Conservation (phyloP, 2,329 filamentous ascomycete genomes). For the Exophiala sideris region DNA sequence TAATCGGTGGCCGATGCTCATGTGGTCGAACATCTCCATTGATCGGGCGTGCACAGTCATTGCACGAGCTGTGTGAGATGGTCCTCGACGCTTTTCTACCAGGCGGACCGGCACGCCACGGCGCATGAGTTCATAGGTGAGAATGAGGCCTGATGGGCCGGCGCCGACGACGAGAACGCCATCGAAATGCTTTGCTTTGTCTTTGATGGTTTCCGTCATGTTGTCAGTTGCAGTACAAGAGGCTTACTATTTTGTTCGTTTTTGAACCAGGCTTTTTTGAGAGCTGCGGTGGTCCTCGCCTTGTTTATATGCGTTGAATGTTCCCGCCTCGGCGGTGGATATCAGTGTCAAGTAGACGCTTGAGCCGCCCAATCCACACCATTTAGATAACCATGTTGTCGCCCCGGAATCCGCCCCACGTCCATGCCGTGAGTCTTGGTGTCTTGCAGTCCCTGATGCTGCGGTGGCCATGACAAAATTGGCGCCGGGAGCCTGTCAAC, state of each 20-base stretch:
- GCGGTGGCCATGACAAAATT: neutral
- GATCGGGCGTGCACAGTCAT: neutral
- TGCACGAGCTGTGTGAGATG: neutral
- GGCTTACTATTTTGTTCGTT: neutral
- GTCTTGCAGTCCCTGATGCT: neutral
- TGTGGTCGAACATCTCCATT: conserved; percentile 5
- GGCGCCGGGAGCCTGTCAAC: neutral
- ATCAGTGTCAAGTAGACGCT: neutral
- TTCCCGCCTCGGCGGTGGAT: neutral
- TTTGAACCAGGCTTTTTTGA: neutral
- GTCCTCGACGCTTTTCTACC: neutral
- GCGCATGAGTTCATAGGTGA: conserved; percentile 1
- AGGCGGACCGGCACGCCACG: conserved; percentile 1
- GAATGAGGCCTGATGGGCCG: conserved; percentile 1
- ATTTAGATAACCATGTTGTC: neutral
- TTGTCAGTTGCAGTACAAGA: neutral
- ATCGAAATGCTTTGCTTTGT: neutral
- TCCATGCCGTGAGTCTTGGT: neutral
- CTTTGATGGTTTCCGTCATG: neutral
- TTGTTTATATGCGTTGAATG: neutral
- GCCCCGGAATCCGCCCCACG: neutral
- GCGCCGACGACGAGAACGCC: neutral
- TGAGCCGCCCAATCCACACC: neutral
- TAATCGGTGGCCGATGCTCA: neutral
- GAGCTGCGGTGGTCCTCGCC: neutral